Base-by-base conservation (phyloP, 805 yeast species). In the Yamadazyma kitorensis region DNA sequence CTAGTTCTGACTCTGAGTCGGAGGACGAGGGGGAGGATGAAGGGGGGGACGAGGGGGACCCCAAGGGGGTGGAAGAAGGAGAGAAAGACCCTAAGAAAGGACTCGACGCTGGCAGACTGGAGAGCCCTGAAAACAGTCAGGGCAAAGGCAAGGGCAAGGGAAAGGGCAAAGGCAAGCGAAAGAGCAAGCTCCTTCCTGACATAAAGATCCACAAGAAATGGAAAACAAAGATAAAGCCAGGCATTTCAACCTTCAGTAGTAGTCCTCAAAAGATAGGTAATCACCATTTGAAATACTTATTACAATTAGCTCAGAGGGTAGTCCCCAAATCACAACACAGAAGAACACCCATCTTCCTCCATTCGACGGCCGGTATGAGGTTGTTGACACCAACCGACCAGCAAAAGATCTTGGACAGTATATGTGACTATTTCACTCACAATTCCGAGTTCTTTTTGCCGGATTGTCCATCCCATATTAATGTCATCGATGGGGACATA, bases 351-450 rank as follows among this genome's bases (percentile, higher is more conserved):
- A 64, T 82, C 1, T 80, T 78, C 44, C 51, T 82, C 5, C 86
- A 81, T 52, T 78, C 85, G 1, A 81, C 87, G 0, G 87, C 83
- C 0, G 86, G 86, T 0, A 71, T 80, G 78, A 55, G 86, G 27
- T 52, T 76, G 10, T 55, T 81, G 26, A 69, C 68, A 14, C 82
- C 80, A 1, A 59, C 64, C 9, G 73, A 74, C 22, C 79, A 73
- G 44, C 59, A 58, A 27, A 54, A 55, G 12, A 66, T 80, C 13
- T 48, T 80, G 37, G 61, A 57, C 11, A 57, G 59, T 24, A 62
- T 76, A 3, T 82, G 88, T 47, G 36, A 49, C 6, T 79, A 77
- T 42, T 53, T 81, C 25, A 57, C 57, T 30, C 34, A 45, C 9
- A 60, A 75, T 23, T 70, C 78, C 1, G 64, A 69, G 23, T 76